Evolutionary conservation across 2,329 filamentous ascomycete genomes (phyloP), one percentile per base, ranked within the genome.

Genomic region (Malbranchea zuffiana): DNA sequence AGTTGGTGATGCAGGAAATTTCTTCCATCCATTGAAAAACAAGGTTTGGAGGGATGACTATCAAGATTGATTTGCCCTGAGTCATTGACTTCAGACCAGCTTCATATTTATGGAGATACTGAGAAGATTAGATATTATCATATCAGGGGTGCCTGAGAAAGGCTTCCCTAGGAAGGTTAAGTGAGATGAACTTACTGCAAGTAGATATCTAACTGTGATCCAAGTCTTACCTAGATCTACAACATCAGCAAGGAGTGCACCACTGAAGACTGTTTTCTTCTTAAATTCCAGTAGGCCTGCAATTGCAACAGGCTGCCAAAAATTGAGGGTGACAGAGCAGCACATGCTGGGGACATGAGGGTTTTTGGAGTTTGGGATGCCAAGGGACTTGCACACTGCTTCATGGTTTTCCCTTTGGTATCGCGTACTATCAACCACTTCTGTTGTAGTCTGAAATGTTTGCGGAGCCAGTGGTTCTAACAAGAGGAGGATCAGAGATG

Each of bases 211-310:
- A 12, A 32, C 21, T 11, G 30, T 19, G 3, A 32, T n/a, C 30
- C 30, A 32, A 10, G 30, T 32, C 16, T 32, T 32, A 3, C 30
- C 30, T 4, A 32, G 30, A 4, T 18, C 30, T 3, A 32, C 30
- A 10, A 11, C 19, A 17, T 32, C 30, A 5, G 16, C 30, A 3
- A 32, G 30, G 3, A 32, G 18, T 3, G 6, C 6, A 18, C 30
- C 30, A 3, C 13, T 4, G 3, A 27, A 12, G 16, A 30, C 18
- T 7, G 10, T 17, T 10, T 20, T 20, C 5, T 31, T 10, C 29
- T 37, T 27, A 23, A 37, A 37, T 23, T 37, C 25, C 6, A 21
- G 13, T n/a, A 37, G 12, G 3, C 25, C 35, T 21, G 29, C 31
- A 6, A 29, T 12, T 6, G 35, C 35, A 4, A 37, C 25, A 5